Evolutionary conservation across 2,329 filamentous ascomycete species (phyloP), one percentile per base, ranked within the genome.

Genomic region (Fusarium secorum): DNA sequence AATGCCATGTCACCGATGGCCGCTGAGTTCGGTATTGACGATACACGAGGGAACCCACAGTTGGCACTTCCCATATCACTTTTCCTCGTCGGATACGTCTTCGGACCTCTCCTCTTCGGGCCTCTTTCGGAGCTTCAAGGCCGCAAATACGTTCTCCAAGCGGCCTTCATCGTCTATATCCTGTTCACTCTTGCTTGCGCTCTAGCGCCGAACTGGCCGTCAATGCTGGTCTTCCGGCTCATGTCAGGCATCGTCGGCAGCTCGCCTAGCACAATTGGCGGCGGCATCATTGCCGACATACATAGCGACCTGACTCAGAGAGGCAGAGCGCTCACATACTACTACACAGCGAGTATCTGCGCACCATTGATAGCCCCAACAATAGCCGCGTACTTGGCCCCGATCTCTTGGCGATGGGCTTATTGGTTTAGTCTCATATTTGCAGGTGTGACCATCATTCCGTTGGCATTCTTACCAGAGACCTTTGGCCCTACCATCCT

Each of bases 201-300:
- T 1, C 59, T 85, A 3, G 79, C 82, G 1, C 83, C 82, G 0
- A 82, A 76, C 33, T 85, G 80, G 80, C 64, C 79, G 0, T 72
- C 78, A 0, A 82, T 86, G 59, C 79, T 84, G 0, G 76, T 82
- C 7, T 85, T 86, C 56, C 80, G 84, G 0, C 77, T 84, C 0
- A 60, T 85, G 3, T 78, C 77, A 18, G 83, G 84, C 0, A 76
- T 80, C 4, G 78, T 76, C 44, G 83, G 79, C 0, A 79, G 81
- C 5, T 79, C 81, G 1, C 83, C 84, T 0, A 80, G 81, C 45
- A 80, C 83, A 0, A 79, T 85, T 7, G 77, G 82, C 1, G 82
- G 82, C 1, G 83, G 86, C 4, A 68, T 85, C 0, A 84, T 81
- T 67, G 81, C 83, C 3, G 84, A 86, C 66, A 74, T 85, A 20